Evolutionary conservation across 768 basidiomycete genomes (phyloP).

Genomic region (Porpolomopsis calyptriformis): DNA sequence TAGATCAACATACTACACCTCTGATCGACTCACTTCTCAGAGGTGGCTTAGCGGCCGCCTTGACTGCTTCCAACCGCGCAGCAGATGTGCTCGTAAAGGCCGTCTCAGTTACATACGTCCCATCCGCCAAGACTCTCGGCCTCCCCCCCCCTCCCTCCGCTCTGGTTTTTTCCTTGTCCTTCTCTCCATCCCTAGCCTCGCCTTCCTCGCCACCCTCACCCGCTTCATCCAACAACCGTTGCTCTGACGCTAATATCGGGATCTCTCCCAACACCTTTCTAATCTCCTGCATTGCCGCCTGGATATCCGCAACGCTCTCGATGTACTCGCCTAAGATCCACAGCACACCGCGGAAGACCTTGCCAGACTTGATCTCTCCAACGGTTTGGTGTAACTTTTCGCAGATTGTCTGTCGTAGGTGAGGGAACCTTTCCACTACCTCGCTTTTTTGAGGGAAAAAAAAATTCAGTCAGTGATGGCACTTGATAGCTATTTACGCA

Average conservation of each 20-base stretch:
- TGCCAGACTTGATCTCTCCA: slow-evolving; percentile 85
- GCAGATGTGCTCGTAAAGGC: slow-evolving; percentile 61
- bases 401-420: slow-evolving; percentile 69
- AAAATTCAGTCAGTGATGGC: background rate
- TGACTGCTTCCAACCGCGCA: slow-evolving; percentile 68
- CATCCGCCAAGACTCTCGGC: slow-evolving; percentile 84
- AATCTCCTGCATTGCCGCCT: slow-evolving; percentile 63
- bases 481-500: slow-evolving; percentile 11
- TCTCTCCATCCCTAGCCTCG: slow-evolving; percentile 38
- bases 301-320: slow-evolving; percentile 54
- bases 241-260: slow-evolving; percentile 91
- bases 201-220: slow-evolving; percentile 34
- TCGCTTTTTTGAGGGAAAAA: slow-evolving; percentile 39
- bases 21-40: slow-evolving; percentile 54
- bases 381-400: slow-evolving; percentile 78
- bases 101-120: slow-evolving; percentile 96
- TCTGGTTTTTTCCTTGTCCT: slow-evolving; percentile 37
- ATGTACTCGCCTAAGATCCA: slow-evolving; percentile 99
- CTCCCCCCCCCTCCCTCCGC: slow-evolving; percentile 37
- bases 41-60: slow-evolving; percentile 83
- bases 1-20: slow-evolving; percentile 1
- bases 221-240: slow-evolving; percentile 69
- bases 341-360: slow-evolving; percentile 90
- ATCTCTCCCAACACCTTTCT: slow-evolving; percentile 88
- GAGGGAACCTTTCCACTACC: slow-evolving; percentile 95